Evolutionary conservation across 768 basidiomycete species (phyloP), one percentile per base, ranked within the genome.

Genomic region (Leccinum truebloodii): DNA sequence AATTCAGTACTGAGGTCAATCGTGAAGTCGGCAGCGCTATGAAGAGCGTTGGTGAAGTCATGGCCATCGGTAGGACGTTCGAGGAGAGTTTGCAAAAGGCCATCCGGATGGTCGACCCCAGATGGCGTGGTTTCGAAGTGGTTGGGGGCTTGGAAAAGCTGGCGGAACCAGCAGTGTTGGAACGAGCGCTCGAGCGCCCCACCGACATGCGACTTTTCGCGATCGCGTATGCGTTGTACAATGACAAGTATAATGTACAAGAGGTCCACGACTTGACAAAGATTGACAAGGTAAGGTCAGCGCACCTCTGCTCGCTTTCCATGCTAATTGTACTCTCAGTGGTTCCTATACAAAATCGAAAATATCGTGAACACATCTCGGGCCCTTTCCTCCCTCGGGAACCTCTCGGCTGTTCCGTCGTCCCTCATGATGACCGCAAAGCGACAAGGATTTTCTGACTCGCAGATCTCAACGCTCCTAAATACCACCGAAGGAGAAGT

Each of bases 1-100:
- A 99, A 76, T 98, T 99, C 81, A 90, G 90, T 22, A 78, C 88
- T 44, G 92, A 96, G 70, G 97, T 98, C 60, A 88, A 96, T 72
- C 89, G 96, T 63, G 88, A 94, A 72, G 87, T 98, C 56, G 97
- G 96, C 26, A 98, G 95, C 3, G 86, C 96, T 18, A 98, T 99
- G 97, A 99, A 99, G 77, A 95, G 93, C 16, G 97, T 99, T 57
- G 97, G 97, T 57, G 97, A 99, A 76, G 96, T 99, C 71, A 99
- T 99, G 97, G 96, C 96, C 66, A 98, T 99, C 68, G 97, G 97
- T 39, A 90, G 97, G 65, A 99, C 97, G 1, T 99, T 98, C 67
- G 97, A 99, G 76, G 97, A 99, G 75, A 94, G 92, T 69, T 81
- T 99, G 70, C 97, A 98, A 74, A 99, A 99, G 77, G 97, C 97